Conservation (phyloP, 768 basidiomycete genomes). For the Boletus sensibilis region DNA sequence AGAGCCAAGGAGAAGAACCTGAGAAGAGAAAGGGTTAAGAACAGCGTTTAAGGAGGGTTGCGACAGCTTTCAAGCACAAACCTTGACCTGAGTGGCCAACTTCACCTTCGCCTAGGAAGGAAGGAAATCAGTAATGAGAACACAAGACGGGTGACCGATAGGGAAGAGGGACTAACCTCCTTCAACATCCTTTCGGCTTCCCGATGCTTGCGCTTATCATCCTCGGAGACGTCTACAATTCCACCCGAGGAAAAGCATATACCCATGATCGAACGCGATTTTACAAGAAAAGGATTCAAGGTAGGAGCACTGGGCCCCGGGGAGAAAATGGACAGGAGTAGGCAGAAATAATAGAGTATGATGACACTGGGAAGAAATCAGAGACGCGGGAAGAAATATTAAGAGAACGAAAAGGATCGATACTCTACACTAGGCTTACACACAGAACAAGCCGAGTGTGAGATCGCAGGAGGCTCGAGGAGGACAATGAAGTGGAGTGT, state of each 20-base stretch:
- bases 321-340: neutral
- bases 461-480: neutral
- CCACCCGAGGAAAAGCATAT: slow-evolving; percentile 68
- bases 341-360: neutral
- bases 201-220: slow-evolving; percentile 61
- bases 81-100: slow-evolving; percentile 75
- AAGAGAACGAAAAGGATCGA: neutral
- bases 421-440: slow-evolving; percentile 14
- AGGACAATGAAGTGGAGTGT: neutral
- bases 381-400: neutral
- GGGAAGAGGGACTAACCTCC: slow-evolving; percentile 49
- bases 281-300: slow-evolving; percentile 3
- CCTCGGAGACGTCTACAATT: slow-evolving; percentile 60
- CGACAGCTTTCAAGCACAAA: slow-evolving; percentile 26
- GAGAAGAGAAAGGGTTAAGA: neutral
- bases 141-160: neutral
- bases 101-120: slow-evolving; percentile 64
- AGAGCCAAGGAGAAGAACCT: slow-evolving; percentile 89
- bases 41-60: neutral
- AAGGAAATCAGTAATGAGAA: neutral
- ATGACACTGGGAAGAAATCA: neutral
- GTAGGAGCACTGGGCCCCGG: slow-evolving; percentile 17
- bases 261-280: slow-evolving; percentile 53
- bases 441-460: slow-evolving; percentile 19
- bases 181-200: slow-evolving; percentile 77